phyloP scores from a whole-genome alignment of 2,329 filamentous ascomycete genomes.

The Tricladium varicosporioides region DNA sequence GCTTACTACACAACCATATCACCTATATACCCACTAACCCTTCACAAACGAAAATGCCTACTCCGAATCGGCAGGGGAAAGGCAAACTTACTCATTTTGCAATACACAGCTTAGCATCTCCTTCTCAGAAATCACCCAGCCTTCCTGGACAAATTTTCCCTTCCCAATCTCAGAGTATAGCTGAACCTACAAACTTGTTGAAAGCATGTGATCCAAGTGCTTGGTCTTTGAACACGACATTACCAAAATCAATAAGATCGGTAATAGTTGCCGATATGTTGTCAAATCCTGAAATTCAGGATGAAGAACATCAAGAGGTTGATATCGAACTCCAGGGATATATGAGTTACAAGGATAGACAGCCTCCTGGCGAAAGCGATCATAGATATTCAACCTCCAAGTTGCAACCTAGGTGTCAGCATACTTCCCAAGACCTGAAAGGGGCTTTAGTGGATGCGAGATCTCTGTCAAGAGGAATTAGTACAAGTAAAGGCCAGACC shows the following conservation, averaged over 20 bases:
- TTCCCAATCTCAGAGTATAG: background rate
- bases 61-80: background rate
- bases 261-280: background rate
- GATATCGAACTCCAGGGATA: background rate
- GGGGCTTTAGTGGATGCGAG: too few species aligned
- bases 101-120: background rate
- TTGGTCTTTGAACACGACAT: constrained; percentile 24
- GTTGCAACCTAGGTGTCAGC: background rate
- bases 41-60: background rate
- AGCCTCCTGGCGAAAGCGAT: background rate
- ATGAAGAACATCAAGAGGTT: background rate
- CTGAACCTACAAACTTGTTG: background rate
- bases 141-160: background rate
- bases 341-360: background rate
- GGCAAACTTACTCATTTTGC: background rate
- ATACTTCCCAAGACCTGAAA: too few species aligned
- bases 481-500: too few species aligned
- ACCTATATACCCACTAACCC: background rate
- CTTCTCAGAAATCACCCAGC: background rate
- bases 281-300: background rate
- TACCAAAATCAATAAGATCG: constrained; percentile 9
- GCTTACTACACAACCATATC: too few species aligned
- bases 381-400: background rate
- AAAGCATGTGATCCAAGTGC: constrained; percentile 18
- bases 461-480: too few species aligned